A percentile compares a stretch with the other conserved stretches of the same genome.
phyloP scores from a whole-genome alignment of 345 rosid genomes.

The Eucalyptus globulus region DNA sequence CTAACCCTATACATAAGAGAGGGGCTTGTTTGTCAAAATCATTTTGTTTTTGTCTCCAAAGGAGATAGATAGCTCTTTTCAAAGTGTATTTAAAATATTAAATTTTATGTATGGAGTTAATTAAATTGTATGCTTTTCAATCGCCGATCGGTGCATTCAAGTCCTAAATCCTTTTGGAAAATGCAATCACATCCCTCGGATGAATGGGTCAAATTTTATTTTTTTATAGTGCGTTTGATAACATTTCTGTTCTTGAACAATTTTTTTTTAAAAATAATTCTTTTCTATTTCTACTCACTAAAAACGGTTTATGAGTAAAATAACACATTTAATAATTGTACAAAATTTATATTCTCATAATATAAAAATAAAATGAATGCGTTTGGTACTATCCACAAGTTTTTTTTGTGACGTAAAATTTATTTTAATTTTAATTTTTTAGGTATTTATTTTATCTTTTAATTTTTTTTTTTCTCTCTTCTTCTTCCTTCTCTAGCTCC shows the following conservation, averaged over 20 bases:
- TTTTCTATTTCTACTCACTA: too few species aligned
- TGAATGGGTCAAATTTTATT: not conserved
- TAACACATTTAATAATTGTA: fast-evolving
- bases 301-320: fast-evolving
- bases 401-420: too few species aligned
- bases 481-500: too few species aligned
- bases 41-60: not conserved
- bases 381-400: fast-evolving
- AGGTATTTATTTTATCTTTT: too few species aligned
- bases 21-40: not conserved
- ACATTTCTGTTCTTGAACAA: fast-evolving
- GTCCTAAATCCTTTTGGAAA: not conserved
- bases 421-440: too few species aligned
- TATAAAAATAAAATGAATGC: too few species aligned
- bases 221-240: fast-evolving
- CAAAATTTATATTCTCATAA: too few species aligned
- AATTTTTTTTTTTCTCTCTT: too few species aligned
- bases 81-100: not conserved
- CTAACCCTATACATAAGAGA: not conserved
- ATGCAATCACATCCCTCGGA: not conserved
- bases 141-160: not conserved
- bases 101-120: not conserved
- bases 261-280: too few species aligned
- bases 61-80: not conserved
- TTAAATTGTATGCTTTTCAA: not conserved